Percentiles rank a stretch among this genome's conserved stretches.
phyloP scores from a whole-genome alignment of 2,329 filamentous ascomycete genomes.

The Phoma sp. region DNA sequence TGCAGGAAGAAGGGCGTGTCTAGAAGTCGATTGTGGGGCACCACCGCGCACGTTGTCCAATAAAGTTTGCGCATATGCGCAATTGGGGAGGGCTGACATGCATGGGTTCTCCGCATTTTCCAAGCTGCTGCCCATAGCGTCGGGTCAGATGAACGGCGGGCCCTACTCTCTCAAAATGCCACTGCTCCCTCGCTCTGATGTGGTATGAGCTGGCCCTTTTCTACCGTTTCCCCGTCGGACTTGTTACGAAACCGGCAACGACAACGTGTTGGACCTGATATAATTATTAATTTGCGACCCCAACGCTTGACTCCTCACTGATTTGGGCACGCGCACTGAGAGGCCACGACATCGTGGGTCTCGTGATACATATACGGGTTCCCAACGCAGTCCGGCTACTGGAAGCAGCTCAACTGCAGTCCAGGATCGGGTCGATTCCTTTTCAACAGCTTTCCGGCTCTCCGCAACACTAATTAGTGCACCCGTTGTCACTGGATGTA shows the following conservation, averaged over 20 bases:
- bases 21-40: constrained; percentile 4
- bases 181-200: constrained; percentile 4
- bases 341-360: constrained; percentile 17
- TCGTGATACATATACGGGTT: constrained; percentile 25
- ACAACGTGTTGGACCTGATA: background rate
- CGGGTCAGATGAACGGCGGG: constrained; percentile 10
- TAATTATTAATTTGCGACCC: constrained; percentile 2
- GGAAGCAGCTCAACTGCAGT: background rate
- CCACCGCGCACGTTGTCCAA: constrained; percentile 9
- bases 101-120: constrained; percentile 17
- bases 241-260: background rate
- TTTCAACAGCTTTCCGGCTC: background rate
- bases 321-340: constrained; percentile 13
- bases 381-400: background rate
- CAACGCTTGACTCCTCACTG: constrained; percentile 3
- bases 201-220: too few relatives aligned
- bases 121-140: constrained; percentile 15
- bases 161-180: constrained; percentile 3
- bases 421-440: background rate
- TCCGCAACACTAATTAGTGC: background rate
- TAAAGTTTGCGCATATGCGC: background rate
- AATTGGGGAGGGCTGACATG: constrained; percentile 3
- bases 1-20: background rate
- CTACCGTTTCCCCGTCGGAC: too few relatives aligned
- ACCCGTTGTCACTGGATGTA: constrained; percentile 2